phyloP scores from a whole-genome alignment of 2,329 filamentous ascomycete genomes.

The Byssothecium circinans region DNA sequence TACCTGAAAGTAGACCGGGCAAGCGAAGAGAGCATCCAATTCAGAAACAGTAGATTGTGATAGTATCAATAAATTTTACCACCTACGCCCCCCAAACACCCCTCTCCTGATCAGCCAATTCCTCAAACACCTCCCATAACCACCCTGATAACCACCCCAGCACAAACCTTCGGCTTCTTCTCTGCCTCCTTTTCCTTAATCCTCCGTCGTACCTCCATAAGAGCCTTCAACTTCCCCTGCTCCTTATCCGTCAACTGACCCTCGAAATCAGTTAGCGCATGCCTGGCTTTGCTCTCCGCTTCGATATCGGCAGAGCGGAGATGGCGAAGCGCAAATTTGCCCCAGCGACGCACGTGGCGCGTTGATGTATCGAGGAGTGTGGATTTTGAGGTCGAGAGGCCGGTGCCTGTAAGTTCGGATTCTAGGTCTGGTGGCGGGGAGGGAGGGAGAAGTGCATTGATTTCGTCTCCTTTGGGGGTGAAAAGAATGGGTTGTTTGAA shows the following conservation, averaged over 20 bases:
- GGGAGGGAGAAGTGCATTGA: neutral
- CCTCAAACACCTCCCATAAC: too few relatives aligned
- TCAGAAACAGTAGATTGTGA: too few relatives aligned
- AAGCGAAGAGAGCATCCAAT: too few relatives aligned
- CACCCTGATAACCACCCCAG: neutral
- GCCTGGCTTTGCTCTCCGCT: neutral
- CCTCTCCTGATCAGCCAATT: too few relatives aligned
- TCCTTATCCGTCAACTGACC: neutral
- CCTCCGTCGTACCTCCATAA: neutral
- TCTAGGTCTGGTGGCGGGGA: neutral
- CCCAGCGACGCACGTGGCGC: constrained; percentile 7
- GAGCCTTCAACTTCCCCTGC: neutral
- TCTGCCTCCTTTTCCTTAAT: neutral
- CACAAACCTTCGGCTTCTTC: neutral
- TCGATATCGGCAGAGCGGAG: neutral
- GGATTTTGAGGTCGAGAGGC: constrained; percentile 5
- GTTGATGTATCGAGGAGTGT: constrained; percentile 5
- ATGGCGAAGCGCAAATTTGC: constrained; percentile 2
- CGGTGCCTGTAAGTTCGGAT: constrained; percentile 5
- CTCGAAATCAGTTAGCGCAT: neutral
- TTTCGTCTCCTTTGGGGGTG: neutral
- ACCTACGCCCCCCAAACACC: too few relatives aligned
- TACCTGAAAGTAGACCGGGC: too few relatives aligned
- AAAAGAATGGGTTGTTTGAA: constrained; percentile 7
- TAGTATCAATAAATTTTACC: too few relatives aligned